Base-by-base conservation (phyloP, 148 eudicot genomes). In the Tetragonia tetragonoides region DNA sequence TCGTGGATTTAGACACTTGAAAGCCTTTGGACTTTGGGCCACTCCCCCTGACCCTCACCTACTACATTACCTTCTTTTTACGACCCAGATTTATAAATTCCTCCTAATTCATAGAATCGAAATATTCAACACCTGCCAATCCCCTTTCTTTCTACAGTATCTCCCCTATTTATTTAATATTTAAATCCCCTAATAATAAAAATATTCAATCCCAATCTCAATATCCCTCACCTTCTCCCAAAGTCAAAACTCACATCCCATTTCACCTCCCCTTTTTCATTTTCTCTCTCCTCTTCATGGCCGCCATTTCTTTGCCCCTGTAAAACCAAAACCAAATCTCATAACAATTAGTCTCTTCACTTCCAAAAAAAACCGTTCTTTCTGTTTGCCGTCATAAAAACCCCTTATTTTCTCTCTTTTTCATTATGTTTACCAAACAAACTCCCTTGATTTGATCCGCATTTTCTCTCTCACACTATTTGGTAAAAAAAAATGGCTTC, bases 361-460 rank as follows among this genome's bases (percentile, higher is more conserved):
- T 38, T 34, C 42, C 40, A 10, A 46, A 46, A 44, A 4, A 10
- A 7, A 6, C 17, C 2, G 1, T 60, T 34, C 18, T 68, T 51
- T 56, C 68, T 57, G 65, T 75, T 18, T n/a, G 0, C 28, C 66
- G 16, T n/a, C 34, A 16, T 21, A 14, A 14, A 57, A 16, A 53
- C 66, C 11, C 70, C 18, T 57, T 67, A 17, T 66, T 28, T 76
- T 64, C 59, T 49, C 63, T 70, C 65, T 34, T 74, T 80, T 70
- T 49, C 64, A 72, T 68, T 20, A 49, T 56, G 74, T 64, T 42
- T 63, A 21, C 70, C 69, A 37, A 21, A 64, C 69, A 37, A 46
- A 56, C 39, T 34, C 64, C n/a, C 62, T 53, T 62, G 41, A 44
- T 63, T 68, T 75, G 77, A 75, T 75, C 77, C 61, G 7, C 77